Evolutionary conservation across 345 rosid species (phyloP).

Genomic region (Eucalyptus fibrosa): DNA sequence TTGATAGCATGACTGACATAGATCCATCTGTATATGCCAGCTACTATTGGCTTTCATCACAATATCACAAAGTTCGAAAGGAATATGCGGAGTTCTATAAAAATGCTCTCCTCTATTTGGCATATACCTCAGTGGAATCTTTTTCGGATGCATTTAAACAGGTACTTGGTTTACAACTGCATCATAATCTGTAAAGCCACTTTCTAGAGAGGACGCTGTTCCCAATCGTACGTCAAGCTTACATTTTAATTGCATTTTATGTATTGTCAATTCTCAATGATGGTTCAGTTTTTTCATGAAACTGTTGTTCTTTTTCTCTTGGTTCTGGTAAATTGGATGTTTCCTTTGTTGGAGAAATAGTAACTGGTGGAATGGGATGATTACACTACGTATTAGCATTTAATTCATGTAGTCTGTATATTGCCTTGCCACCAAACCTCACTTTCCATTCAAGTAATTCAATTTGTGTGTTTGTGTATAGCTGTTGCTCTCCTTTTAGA

Average conservation of each 20-base stretch:
- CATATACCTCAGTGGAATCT: constrained; percentile 85
- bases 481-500: background rate
- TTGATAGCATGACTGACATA: constrained; percentile 94
- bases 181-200: background rate
- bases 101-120: constrained; percentile 91
- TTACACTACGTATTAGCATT: background rate
- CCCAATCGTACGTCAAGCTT: background rate
- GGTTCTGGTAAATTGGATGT: background rate
- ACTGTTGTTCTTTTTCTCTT: background rate
- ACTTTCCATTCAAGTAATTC: background rate
- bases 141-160: constrained; percentile 92
- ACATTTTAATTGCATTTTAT: background rate
- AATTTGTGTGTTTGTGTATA: background rate
- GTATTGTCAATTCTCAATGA: background rate
- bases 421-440: background rate
- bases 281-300: background rate
- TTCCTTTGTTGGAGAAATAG: background rate
- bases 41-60: constrained; percentile 91
- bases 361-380: background rate
- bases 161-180: constrained; percentile 20
- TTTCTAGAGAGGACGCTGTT: background rate
- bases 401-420: background rate
- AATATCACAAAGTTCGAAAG: constrained; percentile 67
- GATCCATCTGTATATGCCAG: constrained; percentile 93
- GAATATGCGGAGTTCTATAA: constrained; percentile 93